phyloP scores from a whole-genome alignment of 257 asterid genomes.

The Nyctanthes arbortristis region DNA sequence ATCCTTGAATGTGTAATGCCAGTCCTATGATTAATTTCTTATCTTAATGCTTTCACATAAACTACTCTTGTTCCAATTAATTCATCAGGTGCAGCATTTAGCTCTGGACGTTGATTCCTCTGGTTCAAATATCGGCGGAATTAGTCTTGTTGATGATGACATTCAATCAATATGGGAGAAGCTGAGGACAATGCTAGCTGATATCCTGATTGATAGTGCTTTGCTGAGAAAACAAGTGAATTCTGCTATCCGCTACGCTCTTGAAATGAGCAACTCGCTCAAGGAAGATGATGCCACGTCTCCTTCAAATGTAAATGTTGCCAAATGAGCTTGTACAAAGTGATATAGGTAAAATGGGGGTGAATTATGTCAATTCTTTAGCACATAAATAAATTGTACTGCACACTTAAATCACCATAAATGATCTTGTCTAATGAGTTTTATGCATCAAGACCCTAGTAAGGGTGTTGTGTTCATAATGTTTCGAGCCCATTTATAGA shows the following conservation, averaged over 20 bases:
- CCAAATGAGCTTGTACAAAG: conserved; percentile 26
- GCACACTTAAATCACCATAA: not conserved
- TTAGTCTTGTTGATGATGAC: conserved; percentile 26
- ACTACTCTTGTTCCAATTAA: conserved; percentile 2
- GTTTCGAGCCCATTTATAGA: not conserved
- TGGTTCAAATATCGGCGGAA: conserved; percentile 28
- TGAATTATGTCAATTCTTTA: conserved; percentile 47
- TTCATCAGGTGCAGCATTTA: conserved; percentile 51
- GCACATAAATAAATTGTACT: conserved; percentile 5
- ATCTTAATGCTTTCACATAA: not conserved
- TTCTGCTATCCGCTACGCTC: conserved; percentile 42
- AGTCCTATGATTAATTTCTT: not conserved
- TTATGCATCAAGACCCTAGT: too few relatives aligned
- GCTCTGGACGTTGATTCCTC: conserved; percentile 33
- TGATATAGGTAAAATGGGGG: conserved; percentile 33
- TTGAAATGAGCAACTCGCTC: conserved; percentile 37
- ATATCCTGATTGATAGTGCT: conserved; percentile 60
- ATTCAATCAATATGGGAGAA: conserved; percentile 35
- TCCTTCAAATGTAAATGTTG: conserved; percentile 35
- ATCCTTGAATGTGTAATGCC: not conserved
- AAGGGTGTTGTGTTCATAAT: too few relatives aligned
- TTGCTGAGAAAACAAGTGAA: conserved; percentile 69
- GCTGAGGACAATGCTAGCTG: conserved; percentile 50
- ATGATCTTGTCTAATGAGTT: not conserved
- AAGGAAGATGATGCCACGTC: conserved; percentile 35